phyloP scores from a whole-genome alignment of 306 rosid species.

The Geum urbanum region DNA sequence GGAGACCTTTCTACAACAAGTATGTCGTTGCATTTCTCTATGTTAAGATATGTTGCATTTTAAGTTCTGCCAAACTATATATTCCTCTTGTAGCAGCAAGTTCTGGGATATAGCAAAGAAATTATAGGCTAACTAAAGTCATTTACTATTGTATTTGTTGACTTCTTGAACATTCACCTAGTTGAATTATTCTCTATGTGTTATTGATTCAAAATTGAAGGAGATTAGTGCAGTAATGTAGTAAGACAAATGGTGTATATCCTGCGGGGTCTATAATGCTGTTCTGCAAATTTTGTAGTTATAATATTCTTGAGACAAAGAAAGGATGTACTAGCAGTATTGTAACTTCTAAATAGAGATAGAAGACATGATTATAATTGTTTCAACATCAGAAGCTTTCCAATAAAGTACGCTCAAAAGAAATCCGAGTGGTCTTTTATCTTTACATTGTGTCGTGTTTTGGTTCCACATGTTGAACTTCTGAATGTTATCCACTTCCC shows the following conservation, averaged over 20 bases:
- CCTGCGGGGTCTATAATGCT: neutral
- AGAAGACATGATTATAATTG: neutral
- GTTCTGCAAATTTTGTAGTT: neutral
- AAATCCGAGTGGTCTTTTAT: neutral
- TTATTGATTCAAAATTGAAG: neutral
- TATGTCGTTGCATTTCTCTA: constrained; percentile 10
- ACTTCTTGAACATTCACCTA: neutral
- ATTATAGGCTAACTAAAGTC: neutral
- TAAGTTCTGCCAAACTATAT: neutral
- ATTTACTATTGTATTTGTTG: constrained; percentile 5
- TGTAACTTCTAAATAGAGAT: neutral
- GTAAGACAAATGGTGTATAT: neutral
- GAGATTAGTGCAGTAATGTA: neutral
- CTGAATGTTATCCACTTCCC: neutral
- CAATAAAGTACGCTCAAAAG: neutral
- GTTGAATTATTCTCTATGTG: constrained; percentile 3
- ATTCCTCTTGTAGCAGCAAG: constrained; percentile 4
- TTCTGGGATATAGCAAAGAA: neutral
- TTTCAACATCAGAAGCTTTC: constrained; percentile 1
- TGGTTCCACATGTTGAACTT: neutral
- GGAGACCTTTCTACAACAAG: constrained; percentile 16
- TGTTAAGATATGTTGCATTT: neutral
- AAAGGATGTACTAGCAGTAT: neutral
- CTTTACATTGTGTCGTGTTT: neutral
- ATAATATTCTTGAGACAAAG: neutral